A percentile compares a stretch with the other conserved stretches of the same genome.
These are phyloP conservation scores for Leptomonas seymouri DNA, from an alignment of 208 protist genomes.

Conservation along the genomic window DNA sequence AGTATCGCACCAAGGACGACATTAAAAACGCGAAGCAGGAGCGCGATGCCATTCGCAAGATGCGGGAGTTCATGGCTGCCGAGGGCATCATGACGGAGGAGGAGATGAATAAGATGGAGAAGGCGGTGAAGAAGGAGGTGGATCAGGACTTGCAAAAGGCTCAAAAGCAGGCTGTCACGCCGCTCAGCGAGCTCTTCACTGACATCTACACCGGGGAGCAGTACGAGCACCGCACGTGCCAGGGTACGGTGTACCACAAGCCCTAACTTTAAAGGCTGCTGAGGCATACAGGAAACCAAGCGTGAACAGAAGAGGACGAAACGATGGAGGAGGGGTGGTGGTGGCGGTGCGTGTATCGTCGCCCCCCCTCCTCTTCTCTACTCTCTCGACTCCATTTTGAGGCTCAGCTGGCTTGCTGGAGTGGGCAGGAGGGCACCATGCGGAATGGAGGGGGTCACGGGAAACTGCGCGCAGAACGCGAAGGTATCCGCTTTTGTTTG, in stretches of 20 bases:
- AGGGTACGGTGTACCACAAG: constrained; percentile 78
- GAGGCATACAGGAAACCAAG: background rate
- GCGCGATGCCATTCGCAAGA: constrained; percentile 91
- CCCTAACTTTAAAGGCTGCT: constrained; percentile 23
- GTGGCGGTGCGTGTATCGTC: too few species aligned
- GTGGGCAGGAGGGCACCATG: too few species aligned
- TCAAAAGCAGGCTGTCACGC: constrained; percentile 71
- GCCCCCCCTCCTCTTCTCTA: background rate
- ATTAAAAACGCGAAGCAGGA: constrained; percentile 90
- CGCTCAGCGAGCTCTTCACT: constrained; percentile 78
- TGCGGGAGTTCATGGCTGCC: constrained; percentile 83
- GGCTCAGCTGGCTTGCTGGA: too few species aligned
- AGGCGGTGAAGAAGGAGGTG: constrained; percentile 90
- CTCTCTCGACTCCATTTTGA: too few species aligned
- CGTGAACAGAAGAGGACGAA: too few species aligned
- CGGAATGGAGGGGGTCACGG: too few species aligned
- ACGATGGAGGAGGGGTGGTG: too few species aligned
- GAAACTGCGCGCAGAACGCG: too few species aligned
- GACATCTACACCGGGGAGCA: constrained; percentile 92
- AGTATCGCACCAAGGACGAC: constrained; percentile 97
- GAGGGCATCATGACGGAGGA: constrained; percentile 93
- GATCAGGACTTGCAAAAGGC: constrained; percentile 92
- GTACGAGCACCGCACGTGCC: constrained; percentile 83
- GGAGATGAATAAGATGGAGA: constrained; percentile 94
- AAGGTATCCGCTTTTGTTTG: background rate